Evolutionary conservation across 1,284 basidiomycete species (phyloP).

Genomic region (Phellopilus nigrolimitatus): DNA sequence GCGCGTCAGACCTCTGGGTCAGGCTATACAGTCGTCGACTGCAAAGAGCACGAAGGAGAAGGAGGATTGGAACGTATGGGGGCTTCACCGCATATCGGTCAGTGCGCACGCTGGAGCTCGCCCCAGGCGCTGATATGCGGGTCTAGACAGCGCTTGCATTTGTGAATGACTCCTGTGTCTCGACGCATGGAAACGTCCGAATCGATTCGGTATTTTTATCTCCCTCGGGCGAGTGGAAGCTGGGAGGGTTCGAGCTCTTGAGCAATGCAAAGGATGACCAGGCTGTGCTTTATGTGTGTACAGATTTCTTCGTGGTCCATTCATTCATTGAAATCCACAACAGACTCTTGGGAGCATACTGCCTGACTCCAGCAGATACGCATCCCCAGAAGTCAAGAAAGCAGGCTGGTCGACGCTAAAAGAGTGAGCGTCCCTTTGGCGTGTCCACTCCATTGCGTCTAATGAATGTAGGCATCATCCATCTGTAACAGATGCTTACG

Average conservation of each 20-base stretch:
- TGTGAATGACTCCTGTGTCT: constrained; percentile 80
- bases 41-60: constrained; percentile 57
- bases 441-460: constrained; percentile 1
- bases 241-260: constrained; percentile 91
- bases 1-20: constrained; percentile 74
- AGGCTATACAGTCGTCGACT: constrained; percentile 61
- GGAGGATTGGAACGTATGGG: constrained; percentile 94
- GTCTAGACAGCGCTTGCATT: constrained; percentile 84
- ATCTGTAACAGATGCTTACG: constrained; percentile 78
- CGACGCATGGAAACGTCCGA: constrained; percentile 86
- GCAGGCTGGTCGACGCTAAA: constrained; percentile 80
- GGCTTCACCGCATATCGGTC: constrained; percentile 85
- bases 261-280: constrained; percentile 77
- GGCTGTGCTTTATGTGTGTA: constrained; percentile 73
- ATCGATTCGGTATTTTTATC: constrained; percentile 84
- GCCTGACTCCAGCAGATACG: constrained; percentile 53
- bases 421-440: constrained; percentile 50
- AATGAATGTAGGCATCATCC: constrained; percentile 53
- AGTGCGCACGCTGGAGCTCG: constrained; percentile 29
- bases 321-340: constrained; percentile 27
- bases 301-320: constrained; percentile 19
- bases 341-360: constrained; percentile 71
- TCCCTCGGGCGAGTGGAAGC: constrained; percentile 91
- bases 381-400: constrained; percentile 89
- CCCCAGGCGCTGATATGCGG: constrained; percentile 12